Evolutionary conservation across 257 asterid genomes (phyloP), one percentile per base, ranked within the genome.

Genomic region (Knoxia roxburghii): DNA sequence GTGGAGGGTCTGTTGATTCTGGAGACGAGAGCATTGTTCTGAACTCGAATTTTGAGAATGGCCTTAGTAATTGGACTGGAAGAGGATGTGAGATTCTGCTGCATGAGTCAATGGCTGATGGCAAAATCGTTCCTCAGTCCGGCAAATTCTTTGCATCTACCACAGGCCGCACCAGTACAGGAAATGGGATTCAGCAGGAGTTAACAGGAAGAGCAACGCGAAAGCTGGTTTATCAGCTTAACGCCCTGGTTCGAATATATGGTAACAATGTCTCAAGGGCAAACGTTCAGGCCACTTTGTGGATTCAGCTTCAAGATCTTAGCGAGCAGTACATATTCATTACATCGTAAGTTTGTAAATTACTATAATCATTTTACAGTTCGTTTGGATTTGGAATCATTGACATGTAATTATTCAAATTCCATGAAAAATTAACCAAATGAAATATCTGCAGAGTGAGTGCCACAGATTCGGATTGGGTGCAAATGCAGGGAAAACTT

Each of bases 111-210:
- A 82, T 81, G 87, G 91, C 78, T 37, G 88, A 79, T 59, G 97
- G 96, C 46, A 87, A 80, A 76, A 68, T 90, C 68, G 70, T 81
- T 61, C 96, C 99, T 12, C 59, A 51, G 71, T 73, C 84, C 11
- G 99, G 97, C 57, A 86, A 90, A 70, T 76, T 72, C 69, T 93
- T 93, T 77, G 96, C 79, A 30, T 81, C 95, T 27, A 87, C 96
- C 5, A 78, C 76, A 0, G 84, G 80, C 63, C 95, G 99, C 21
- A 81, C 90, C 48, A 85, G 85, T 67, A 82, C 29, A 79, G 87
- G 92, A 90, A 83, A 90, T 20, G 97, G 97, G 21, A 88, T 93
- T 75, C 97, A 90, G 72, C 99, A 93, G 78, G 97, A 93, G 65
- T 78, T 93, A 76, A 90, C 92, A 0, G 92, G 87, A 71, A 86